Evolutionary conservation across 2,329 filamentous ascomycete genomes (phyloP), one percentile per base, ranked within the genome.

Genomic region (Colletotrichum destructivum): DNA sequence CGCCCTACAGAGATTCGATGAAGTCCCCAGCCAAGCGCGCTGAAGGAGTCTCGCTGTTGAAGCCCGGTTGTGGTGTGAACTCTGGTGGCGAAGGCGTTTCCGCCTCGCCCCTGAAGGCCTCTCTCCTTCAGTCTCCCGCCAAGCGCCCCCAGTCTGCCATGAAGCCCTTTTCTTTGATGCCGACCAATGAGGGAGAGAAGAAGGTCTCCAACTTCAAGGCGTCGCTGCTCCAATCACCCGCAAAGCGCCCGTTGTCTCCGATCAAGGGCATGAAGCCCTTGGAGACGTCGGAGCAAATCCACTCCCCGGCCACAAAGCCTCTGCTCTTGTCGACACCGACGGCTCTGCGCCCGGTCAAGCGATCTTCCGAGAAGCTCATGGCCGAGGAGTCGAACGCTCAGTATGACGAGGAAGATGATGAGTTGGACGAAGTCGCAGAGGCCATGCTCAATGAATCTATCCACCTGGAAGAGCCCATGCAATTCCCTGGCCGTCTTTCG

Each of bases 21-120:
- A 88, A 84, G 73, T 88, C 87, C 2, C 89, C 89, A 0, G 87
- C 89, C 1, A 89, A 88, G 76, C 82, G 84, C 46, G 77, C 83
- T 55, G 94, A 88, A 2, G 72, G 80, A 1, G 77, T 81, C 35
- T 75, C 59, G 77, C 73, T 73, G 79, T 65, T 66, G 76, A 70
- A 70, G 55, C 69, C 77, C 16, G 79, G 78, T 8, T 81, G 82
- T n/a, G 75, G 78, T 59, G 67, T 81, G 69, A 82, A 81, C 61
- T 65, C 76, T 5, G 21, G 69, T 2, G 55, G 38, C 11, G 71
- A 74, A 40, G 55, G 38, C 9, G 54, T 38, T 12, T n/a, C 67
- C 40, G 59, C 70, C 8, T 79, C 81, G n/a, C 79, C 82, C 6
- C 80, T 82, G 75, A 86, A 84, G 74, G 74, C 75, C 2, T 80